Percentiles rank a stretch among this genome's conserved stretches.
phyloP scores from a whole-genome alignment of 2,329 filamentous ascomycete genomes.

The Colletotrichum nymphaeae region DNA sequence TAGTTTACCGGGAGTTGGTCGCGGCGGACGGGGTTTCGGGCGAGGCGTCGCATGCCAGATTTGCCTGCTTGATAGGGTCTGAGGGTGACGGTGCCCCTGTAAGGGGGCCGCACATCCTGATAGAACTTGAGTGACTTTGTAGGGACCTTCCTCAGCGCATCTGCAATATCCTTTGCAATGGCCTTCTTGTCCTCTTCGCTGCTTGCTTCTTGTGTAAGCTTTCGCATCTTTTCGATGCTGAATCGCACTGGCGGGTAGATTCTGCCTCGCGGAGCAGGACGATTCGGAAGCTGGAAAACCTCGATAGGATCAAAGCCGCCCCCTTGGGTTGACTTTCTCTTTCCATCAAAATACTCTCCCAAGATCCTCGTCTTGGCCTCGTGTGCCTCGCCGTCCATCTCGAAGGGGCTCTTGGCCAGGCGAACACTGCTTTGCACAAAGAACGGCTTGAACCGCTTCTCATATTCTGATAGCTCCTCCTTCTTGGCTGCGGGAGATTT shows the following conservation, averaged over 20 bases:
- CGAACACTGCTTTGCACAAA: conserved; percentile 79
- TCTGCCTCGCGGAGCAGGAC: conserved; percentile 56
- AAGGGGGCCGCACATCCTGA: conserved; percentile 75
- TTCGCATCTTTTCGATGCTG: conserved; percentile 68
- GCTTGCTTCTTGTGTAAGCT: conserved; percentile 54
- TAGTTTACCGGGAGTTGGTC: conserved; percentile 75
- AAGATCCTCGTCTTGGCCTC: conserved; percentile 62
- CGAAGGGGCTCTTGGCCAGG: conserved; percentile 71
- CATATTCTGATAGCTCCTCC: conserved; percentile 64
- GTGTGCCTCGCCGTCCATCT: conserved; percentile 68
- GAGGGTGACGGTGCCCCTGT: conserved; percentile 78
- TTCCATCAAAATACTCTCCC: conserved; percentile 62
- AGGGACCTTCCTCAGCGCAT: conserved; percentile 64
- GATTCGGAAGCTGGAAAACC: conserved; percentile 57
- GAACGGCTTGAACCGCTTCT: conserved; percentile 83
- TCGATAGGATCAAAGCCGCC: conserved; percentile 55
- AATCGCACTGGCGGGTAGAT: conserved; percentile 66
- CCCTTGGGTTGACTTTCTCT: conserved; percentile 51
- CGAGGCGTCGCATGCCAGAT: conserved; percentile 61
- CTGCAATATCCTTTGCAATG: conserved; percentile 46
- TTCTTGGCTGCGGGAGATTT: conserved; percentile 37
- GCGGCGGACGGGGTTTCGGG: conserved; percentile 64
- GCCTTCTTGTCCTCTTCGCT: conserved; percentile 50
- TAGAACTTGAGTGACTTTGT: conserved; percentile 73
- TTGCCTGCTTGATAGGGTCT: conserved; percentile 58